Conservation (phyloP, 257 asterid species). For the Forsythia suspensa region DNA sequence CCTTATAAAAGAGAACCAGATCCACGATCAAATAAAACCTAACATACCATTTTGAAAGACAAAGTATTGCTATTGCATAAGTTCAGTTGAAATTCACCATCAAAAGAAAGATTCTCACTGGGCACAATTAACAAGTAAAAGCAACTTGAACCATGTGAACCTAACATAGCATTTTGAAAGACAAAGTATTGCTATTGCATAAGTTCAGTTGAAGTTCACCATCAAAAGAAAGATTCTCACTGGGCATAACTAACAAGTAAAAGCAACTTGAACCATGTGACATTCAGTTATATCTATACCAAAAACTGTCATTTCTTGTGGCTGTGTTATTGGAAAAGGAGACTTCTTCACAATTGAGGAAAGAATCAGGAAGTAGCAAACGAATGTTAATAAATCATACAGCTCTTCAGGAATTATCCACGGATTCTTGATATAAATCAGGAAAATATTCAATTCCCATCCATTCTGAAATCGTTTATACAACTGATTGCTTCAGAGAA, state of each 20-base stretch:
- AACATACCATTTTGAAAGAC: too few species aligned
- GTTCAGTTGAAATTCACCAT: not conserved
- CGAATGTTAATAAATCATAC: too few species aligned
- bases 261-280: not conserved
- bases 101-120: not conserved
- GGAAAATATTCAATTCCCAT: too few species aligned
- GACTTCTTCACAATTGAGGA: not conserved
- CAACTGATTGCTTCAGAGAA: too few species aligned
- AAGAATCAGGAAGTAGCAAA: too few species aligned
- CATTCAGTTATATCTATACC: not conserved
- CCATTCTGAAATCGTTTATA: too few species aligned
- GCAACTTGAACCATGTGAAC: not conserved
- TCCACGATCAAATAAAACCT: too few species aligned
- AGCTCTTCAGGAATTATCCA: too few species aligned
- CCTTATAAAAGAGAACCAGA: too few species aligned
- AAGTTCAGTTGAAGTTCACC: not conserved
- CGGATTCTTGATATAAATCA: too few species aligned
- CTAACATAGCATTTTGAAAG: too few species aligned
- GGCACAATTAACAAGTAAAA: not conserved
- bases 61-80: not conserved
- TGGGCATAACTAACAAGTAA: not conserved
- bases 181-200: not conserved
- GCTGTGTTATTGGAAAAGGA: too few species aligned
- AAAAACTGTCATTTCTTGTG: not conserved
- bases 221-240: not conserved